Evolutionary conservation across 1,284 basidiomycete species (phyloP), one percentile per base, ranked within the genome.

Genomic region (Heterobasidion annosum): DNA sequence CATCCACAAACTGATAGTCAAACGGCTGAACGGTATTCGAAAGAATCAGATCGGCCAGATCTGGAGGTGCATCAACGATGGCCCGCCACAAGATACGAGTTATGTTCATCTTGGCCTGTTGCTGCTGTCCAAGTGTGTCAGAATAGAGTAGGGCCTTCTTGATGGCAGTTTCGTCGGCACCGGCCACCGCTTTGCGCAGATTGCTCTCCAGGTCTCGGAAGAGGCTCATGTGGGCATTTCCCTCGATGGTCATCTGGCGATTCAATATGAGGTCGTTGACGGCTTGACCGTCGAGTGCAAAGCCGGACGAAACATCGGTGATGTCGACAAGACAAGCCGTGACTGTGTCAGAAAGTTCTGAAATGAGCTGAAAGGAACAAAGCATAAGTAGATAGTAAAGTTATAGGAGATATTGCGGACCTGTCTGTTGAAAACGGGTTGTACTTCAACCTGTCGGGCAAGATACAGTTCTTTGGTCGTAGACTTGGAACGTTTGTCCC

Each of bases 341-440:
- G 12, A 98, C 96, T 7, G 93, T 91, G 65, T 99, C 95, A 46
- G 94, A 91, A 48, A 99, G 78, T 67, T 98, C 94, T 50, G 94
- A 91, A 57, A 99, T 96, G 64, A 98, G 91, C 82, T 89, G 55
- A 15, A 44, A 55, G 25, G 25, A 4, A 25, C n/a, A 5, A 10
- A 47, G 8, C 0, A 48, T 4, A 34, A 12, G 12, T 32, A 3
- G 40, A 34, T 13, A 46, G 12, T 35, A 8, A 40, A 47, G 34
- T 18, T 40, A 51, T 16, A 47, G 53, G 45, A 37, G 58, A 59
- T 55, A 51, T 51, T 13, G 65, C 78, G 43, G 55, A 88, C 89
- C 76, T 98, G 94, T 71, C 97, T 81, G 67, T 98, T 97, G 72
- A 98, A 98, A 48, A 94, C 93, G 3, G 96, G 97, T 66, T 99